Evolutionary conservation across 805 yeast genomes (phyloP).

Genomic region (Lachancea meyersii): DNA sequence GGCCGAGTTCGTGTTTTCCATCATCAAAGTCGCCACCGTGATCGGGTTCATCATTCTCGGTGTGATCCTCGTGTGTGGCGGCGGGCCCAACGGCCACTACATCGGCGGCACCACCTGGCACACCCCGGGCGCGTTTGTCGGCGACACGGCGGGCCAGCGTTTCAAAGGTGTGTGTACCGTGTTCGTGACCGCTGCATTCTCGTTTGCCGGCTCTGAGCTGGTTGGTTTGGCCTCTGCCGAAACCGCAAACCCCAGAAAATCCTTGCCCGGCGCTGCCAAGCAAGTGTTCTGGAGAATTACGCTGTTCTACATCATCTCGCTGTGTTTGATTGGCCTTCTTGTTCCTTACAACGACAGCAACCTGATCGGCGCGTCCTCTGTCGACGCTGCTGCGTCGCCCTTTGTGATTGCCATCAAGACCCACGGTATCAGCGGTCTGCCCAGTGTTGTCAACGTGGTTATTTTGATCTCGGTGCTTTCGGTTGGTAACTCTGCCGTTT

Average conservation of each 20-base stretch:
- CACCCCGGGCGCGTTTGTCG: conserved; percentile 58
- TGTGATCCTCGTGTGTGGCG: conserved; percentile 43
- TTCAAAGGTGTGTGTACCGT: conserved; percentile 50
- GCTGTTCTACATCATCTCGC: conserved; percentile 41
- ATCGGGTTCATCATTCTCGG: conserved; percentile 51
- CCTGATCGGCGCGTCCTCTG: conserved; percentile 43
- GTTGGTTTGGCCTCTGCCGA: conserved; percentile 49
- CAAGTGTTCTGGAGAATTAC: conserved; percentile 53
- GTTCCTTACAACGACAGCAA: conserved; percentile 49
- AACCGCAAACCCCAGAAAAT: conserved; percentile 41
- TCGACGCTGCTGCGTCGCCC: conserved; percentile 66
- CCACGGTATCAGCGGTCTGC: conserved; percentile 60
- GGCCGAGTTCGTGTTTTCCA: conserved; percentile 46
- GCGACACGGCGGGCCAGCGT: conserved; percentile 21
- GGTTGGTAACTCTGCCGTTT: conserved; percentile 69
- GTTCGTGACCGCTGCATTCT: conserved; percentile 50
- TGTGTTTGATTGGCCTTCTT: conserved; percentile 41
- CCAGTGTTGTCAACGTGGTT: conserved; percentile 61
- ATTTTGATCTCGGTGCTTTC: conserved; percentile 61
- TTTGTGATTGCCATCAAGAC: conserved; percentile 64
- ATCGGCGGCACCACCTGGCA: conserved; percentile 43
- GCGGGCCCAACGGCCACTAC: conserved; percentile 40
- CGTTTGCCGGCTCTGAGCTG: conserved; percentile 49
- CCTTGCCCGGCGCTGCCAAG: conserved; percentile 47
- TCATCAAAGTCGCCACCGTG: conserved; percentile 45